These are phyloP conservation scores for Pseudogymnoascus sp. DNA, from an alignment of 2,329 filamentous ascomycete genomes.

Conservation along the genomic window DNA sequence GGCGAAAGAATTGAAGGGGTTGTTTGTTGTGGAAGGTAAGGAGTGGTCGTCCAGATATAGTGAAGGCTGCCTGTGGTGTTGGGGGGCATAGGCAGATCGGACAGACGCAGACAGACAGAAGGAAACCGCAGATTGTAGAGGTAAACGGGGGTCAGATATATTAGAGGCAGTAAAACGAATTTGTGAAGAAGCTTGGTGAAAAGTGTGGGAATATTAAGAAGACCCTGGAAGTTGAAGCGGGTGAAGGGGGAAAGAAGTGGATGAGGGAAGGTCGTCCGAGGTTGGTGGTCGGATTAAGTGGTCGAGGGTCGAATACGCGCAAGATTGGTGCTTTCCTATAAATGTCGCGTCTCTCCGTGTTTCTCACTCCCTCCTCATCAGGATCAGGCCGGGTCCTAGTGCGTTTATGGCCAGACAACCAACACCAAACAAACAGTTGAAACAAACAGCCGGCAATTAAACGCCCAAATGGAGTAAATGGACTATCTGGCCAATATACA, in stretches of 20 bases:
- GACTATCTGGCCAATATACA: neutral
- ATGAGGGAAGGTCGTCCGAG: slow-evolving; percentile 5
- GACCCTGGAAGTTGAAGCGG: neutral
- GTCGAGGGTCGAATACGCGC: neutral
- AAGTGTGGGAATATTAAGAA: neutral
- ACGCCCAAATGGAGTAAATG: slow-evolving; percentile 1
- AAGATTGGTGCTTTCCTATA: slow-evolving; percentile 5
- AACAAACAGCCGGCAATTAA: slow-evolving; percentile 8
- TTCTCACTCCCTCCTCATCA: slow-evolving; percentile 4
- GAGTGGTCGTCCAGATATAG: slow-evolving; percentile 1
- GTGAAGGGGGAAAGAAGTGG: slow-evolving; percentile 2
- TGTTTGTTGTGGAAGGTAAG: neutral
- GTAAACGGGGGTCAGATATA: neutral
- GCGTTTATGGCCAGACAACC: slow-evolving; percentile 6
- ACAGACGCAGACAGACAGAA: slow-evolving; percentile 5
- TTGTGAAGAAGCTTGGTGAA: neutral
- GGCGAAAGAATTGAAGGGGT: neutral
- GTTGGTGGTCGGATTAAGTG: slow-evolving; percentile 8
- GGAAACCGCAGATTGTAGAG: neutral
- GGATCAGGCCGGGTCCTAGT: slow-evolving; percentile 1
- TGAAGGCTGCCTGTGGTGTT: neutral
- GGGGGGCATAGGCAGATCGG: neutral
- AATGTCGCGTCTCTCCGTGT: slow-evolving; percentile 6
- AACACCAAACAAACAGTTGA: slow-evolving; percentile 5
- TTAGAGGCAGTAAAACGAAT: neutral